These are phyloP conservation scores for Xylaria multiplex DNA, from an alignment of 2,329 filamentous ascomycete species.

Conservation along the genomic window DNA sequence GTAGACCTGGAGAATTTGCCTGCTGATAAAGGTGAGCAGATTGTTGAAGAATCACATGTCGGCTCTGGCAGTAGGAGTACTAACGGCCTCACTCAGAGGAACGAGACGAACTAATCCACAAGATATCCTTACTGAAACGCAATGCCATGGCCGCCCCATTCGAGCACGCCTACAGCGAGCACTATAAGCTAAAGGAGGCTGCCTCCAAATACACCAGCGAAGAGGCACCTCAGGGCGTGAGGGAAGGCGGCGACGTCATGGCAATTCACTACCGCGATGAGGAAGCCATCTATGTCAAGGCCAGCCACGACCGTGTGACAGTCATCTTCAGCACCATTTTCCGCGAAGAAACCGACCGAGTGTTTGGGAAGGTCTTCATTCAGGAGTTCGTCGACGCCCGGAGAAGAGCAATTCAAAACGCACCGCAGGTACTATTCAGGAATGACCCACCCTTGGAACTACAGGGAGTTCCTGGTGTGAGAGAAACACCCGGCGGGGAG, in stretches of 20 bases:
- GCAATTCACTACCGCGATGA: conserved; percentile 98
- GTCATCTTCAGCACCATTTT: conserved; percentile 99
- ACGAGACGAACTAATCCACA: conserved; percentile 84
- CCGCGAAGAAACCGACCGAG: conserved; percentile 94
- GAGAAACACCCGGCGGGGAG: conserved; percentile 79
- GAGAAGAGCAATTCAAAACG: conserved; percentile 95
- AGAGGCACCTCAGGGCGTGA: conserved; percentile 88
- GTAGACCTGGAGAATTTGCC: conserved; percentile 91
- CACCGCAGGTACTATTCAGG: conserved; percentile 94
- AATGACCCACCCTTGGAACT: conserved; percentile 94
- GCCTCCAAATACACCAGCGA: conserved; percentile 93
- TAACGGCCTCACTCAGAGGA: conserved; percentile 68
- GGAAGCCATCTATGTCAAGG: conserved; percentile 98
- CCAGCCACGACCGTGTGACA: conserved; percentile 94
- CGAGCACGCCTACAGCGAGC: conserved; percentile 94
- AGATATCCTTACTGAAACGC: conserved; percentile 92
- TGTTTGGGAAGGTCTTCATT: conserved; percentile 98
- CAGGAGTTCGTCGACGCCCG: conserved; percentile 98
- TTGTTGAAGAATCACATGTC: background rate
- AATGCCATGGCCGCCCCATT: conserved; percentile 99
- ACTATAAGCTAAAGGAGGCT: conserved; percentile 85
- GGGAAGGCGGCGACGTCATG: conserved; percentile 91
- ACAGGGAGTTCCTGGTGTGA: conserved; percentile 85
- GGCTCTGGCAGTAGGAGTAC: conserved; percentile 10
- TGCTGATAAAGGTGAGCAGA: conserved; percentile 71